Conservation (phyloP, 78 protist genomes). For the Dictyostelium intermedium region DNA sequence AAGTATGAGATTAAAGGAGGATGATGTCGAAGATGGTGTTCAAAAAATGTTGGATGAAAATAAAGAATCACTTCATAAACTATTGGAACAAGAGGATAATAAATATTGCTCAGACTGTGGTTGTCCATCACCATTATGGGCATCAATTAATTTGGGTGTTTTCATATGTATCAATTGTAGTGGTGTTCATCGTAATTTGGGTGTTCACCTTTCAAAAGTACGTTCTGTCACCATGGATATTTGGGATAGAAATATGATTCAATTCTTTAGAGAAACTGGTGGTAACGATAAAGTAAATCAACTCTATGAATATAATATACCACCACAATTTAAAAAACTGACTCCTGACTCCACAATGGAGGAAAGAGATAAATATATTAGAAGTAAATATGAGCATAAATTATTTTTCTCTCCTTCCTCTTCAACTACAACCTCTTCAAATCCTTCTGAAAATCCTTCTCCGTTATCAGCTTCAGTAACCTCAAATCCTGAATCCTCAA, state of each 20-base stretch:
- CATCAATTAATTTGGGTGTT: slow-evolving; percentile 81
- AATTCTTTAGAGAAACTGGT: not conserved
- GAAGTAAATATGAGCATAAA: slow-evolving; percentile 68
- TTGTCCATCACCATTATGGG: slow-evolving; percentile 85
- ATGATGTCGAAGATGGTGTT: slow-evolving; percentile 59
- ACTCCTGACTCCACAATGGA: slow-evolving; percentile 38
- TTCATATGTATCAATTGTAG: slow-evolving; percentile 89
- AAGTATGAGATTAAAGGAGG: slow-evolving; percentile 17
- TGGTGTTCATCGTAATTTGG: slow-evolving; percentile 89
- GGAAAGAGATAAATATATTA: slow-evolving; percentile 48
- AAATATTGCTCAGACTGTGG: slow-evolving; percentile 80
- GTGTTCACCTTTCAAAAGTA: slow-evolving; percentile 89
- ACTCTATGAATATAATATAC: slow-evolving; percentile 49
- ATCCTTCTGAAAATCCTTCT: not conserved
- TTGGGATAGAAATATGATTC: slow-evolving; percentile 58
- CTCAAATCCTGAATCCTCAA: not conserved
- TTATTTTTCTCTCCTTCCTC: slow-evolving; percentile 23
- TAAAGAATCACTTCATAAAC: slow-evolving; percentile 1
- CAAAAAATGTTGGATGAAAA: slow-evolving; percentile 46
- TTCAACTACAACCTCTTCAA: not conserved
- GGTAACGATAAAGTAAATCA: slow-evolving; percentile 83
- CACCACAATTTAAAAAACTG: slow-evolving; percentile 18
- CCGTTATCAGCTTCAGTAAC: slow-evolving; percentile 3
- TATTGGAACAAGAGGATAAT: slow-evolving; percentile 33
- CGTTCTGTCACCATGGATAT: slow-evolving; percentile 81